phyloP scores from a whole-genome alignment of 352 stramenopile genomes.

The Hyaloperonospora arabidopsidis region DNA sequence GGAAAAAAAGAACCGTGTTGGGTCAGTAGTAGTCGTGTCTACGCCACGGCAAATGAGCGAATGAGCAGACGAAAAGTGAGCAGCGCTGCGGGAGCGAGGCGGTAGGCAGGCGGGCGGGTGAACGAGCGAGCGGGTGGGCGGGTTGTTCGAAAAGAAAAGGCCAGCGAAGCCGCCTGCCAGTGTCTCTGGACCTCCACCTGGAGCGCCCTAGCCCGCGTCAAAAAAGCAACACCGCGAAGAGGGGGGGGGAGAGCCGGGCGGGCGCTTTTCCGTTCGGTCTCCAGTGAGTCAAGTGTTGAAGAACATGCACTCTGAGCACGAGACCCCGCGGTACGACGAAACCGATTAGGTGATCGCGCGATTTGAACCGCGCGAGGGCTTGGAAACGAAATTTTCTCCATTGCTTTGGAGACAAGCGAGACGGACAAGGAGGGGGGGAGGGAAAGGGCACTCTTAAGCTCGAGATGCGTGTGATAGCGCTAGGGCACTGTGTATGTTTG shows the following conservation, averaged over 20 bases:
- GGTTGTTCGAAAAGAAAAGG: constrained; percentile 29
- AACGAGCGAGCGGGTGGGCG: constrained; percentile 11
- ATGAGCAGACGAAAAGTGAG: constrained; percentile 25
- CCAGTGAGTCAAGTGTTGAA: constrained; percentile 3
- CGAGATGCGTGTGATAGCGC: too few species aligned
- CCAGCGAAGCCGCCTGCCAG: constrained; percentile 12
- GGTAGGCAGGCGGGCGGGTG: too few species aligned
- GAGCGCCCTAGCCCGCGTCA: constrained; percentile 15
- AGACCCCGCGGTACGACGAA: too few species aligned
- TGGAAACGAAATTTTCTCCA: not conserved
- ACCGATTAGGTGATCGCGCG: too few species aligned
- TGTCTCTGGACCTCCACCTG: constrained; percentile 27
- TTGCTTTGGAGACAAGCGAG: too few species aligned
- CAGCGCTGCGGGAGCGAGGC: constrained; percentile 19
- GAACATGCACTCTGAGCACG: too few species aligned
- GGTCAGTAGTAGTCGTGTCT: constrained; percentile 11
- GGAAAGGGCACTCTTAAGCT: too few species aligned
- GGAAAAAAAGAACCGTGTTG: not conserved
- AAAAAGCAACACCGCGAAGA: constrained; percentile 13
- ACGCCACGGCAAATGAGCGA: constrained; percentile 31
- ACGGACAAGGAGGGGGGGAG: too few species aligned
- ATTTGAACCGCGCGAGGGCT: not conserved
- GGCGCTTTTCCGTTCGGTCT: not conserved
- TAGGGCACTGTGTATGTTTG: too few species aligned
- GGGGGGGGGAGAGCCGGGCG: constrained; percentile 16